Conservation (phyloP, 106 monocot genomes). For the Allium fistulosum region DNA sequence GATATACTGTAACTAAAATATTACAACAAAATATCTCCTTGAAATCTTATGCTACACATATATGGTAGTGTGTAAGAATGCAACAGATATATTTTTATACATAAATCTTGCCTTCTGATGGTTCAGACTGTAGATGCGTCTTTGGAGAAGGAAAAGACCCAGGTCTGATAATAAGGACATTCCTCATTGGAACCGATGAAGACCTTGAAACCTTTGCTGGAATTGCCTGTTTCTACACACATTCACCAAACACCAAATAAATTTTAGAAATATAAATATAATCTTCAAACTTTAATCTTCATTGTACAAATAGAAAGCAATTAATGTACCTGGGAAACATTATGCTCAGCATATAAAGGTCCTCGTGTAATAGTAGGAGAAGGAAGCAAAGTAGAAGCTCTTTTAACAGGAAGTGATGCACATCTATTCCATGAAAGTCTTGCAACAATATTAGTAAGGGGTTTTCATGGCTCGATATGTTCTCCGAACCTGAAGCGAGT, state of each 20-base stretch:
- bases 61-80: too few relatives aligned
- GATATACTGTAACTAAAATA: too few relatives aligned
- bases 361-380: constrained; percentile 5
- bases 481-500: constrained; percentile 9
- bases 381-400: constrained; percentile 22
- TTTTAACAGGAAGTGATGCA: constrained; percentile 27
- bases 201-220: constrained; percentile 24
- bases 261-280: neutral
- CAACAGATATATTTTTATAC: too few relatives aligned
- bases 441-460: constrained; percentile 18
- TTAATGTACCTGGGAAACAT: constrained; percentile 14
- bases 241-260: neutral
- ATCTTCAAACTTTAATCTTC: neutral
- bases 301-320: neutral
- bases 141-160: constrained; percentile 19
- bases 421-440: constrained; percentile 41
- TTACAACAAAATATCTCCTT: too few relatives aligned
- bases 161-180: constrained; percentile 32
- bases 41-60: too few relatives aligned
- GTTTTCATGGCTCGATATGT: constrained; percentile 10
- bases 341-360: constrained; percentile 1
- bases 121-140: neutral
- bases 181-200: constrained; percentile 33
- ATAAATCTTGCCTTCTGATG: constrained; percentile 19
- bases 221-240: constrained; percentile 16